Evolutionary conservation across 1,139 yeast species (phyloP), one percentile per base, ranked within the genome.

Genomic region (Scheffersomyces segobiensis): DNA sequence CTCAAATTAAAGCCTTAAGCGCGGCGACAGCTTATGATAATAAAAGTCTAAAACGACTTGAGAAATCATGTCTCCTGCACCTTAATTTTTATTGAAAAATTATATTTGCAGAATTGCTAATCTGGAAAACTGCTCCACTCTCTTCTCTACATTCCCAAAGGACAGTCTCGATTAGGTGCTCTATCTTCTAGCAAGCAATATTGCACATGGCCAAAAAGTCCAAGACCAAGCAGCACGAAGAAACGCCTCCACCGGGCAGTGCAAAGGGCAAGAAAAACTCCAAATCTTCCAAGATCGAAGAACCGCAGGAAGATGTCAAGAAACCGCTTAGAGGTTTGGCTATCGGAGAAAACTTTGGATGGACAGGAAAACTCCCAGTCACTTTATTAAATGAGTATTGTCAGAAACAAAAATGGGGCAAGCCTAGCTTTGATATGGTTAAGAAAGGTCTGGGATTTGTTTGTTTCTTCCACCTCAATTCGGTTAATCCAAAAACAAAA

Each of bases 331-430:
- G 84, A 62, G 84, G 84, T 12, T 65, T 77, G 51, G 80, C 75
- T 12, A 75, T 80, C 47, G 83, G 83, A 17, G 84, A 80, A 51
- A 80, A 80, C 64, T 80, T 80, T 71, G 84, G 84, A 4, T 93
- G 98, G 98, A 93, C 98, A 1, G 99, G 99, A 1, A 95, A 95
- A 66, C 77, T 95, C 14, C 98, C 99, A 0, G 93, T 91, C 2
- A 88, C 96, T 0, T 73, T 95, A 46, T 79, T 95, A 4, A 91
- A 91, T 68, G 99, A 95, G 67, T 89, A 88, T 63, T 91, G 97
- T 62, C 98, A 91, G 70, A 90, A 89, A 68, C 87, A 85, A 60
- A 91, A 92, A 72, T 95, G 99, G 99, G 90, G 87, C 59, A 88
- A 88, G 64, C 96, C 92, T 5, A 86, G 82, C 19, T 89, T 90